These are phyloP conservation scores for Ceratocystiopsis sp. DNA, from an alignment of 2,329 filamentous ascomycete species.

Conservation along the genomic window DNA sequence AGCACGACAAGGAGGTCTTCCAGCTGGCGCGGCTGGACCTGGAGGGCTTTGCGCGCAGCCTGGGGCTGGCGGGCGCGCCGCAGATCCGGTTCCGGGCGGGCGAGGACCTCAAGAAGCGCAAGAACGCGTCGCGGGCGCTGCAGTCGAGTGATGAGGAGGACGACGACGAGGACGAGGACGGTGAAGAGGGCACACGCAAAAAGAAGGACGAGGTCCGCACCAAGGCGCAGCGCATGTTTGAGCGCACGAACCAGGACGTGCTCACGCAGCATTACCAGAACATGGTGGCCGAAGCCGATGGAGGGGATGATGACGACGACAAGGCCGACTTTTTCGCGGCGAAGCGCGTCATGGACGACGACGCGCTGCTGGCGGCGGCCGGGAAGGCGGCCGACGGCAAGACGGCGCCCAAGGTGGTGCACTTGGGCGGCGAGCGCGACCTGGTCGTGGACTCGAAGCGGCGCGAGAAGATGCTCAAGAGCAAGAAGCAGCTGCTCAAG, in stretches of 20 bases:
- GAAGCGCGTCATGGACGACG: slow-evolving; percentile 68
- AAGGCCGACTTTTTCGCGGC: slow-evolving; percentile 66
- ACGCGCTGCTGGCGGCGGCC: slow-evolving; percentile 39
- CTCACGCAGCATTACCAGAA: slow-evolving; percentile 87
- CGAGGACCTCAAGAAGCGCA: slow-evolving; percentile 69
- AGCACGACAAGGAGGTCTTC: slow-evolving; percentile 86
- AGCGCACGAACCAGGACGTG: slow-evolving; percentile 88
- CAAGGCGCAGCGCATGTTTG: slow-evolving; percentile 97
- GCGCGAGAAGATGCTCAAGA: slow-evolving; percentile 83
- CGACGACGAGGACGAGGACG: slow-evolving; percentile 25
- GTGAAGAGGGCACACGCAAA: slow-evolving; percentile 21
- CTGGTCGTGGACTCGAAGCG: slow-evolving; percentile 87
- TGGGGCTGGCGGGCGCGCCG: slow-evolving; percentile 81
- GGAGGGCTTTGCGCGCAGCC: slow-evolving; percentile 67
- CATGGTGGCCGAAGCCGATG: slow-evolving; percentile 36
- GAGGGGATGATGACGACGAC: not conserved
- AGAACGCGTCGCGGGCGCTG: slow-evolving; percentile 62
- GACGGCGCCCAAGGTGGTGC: slow-evolving; percentile 38
- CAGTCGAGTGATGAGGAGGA: slow-evolving; percentile 46
- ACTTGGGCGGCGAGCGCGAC: slow-evolving; percentile 45
- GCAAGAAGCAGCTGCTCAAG: slow-evolving; percentile 86
- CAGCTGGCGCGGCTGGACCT: slow-evolving; percentile 67
- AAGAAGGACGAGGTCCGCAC: slow-evolving; percentile 66
- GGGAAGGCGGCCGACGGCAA: slow-evolving; percentile 11
- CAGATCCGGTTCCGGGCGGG: slow-evolving; percentile 88